Conservation (phyloP, 495 filamentous ascomycete genomes). For the Neurospora sp. region DNA sequence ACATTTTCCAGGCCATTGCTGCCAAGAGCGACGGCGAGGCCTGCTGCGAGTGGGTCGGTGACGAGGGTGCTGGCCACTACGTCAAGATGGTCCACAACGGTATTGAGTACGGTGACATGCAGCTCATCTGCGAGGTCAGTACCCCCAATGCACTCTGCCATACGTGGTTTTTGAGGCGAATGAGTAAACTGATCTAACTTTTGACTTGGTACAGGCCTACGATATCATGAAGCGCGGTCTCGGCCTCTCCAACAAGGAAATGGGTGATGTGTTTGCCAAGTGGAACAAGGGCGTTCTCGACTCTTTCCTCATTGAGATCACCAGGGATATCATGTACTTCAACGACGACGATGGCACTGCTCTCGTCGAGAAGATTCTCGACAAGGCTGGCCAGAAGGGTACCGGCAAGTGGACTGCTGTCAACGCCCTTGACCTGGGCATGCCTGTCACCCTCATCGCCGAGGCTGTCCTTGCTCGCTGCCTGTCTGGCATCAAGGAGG, state of each 20-base stretch:
- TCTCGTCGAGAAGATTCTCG: conserved; percentile 96
- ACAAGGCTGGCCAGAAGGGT: conserved; percentile 98
- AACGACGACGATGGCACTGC: conserved; percentile 86
- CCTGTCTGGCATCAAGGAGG: conserved; percentile 84
- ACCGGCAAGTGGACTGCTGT: conserved; percentile 99
- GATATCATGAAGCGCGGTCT: conserved; percentile 98
- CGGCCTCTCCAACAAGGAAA: conserved; percentile 75
- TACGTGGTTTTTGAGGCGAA: not conserved
- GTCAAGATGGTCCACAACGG: conserved; percentile 99
- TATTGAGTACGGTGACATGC: conserved; percentile 99
- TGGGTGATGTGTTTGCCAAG: conserved; percentile 83
- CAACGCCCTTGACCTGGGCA: conserved; percentile 95
- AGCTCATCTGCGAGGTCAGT: conserved; percentile 93
- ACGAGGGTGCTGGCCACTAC: conserved; percentile 98
- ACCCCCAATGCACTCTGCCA: not conserved
- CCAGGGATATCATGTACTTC: conserved; percentile 92
- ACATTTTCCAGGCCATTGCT: conserved; percentile 93
- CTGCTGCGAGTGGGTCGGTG: conserved; percentile 99
- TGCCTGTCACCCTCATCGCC: conserved; percentile 97
- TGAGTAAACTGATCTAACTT: not conserved
- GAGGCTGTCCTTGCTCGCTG: conserved; percentile 95
- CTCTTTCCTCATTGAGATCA: conserved; percentile 99
- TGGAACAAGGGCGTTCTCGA: conserved; percentile 99
- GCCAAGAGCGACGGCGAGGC: conserved; percentile 94
- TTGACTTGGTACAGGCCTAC: conserved; percentile 60